Conservation (phyloP, 495 filamentous ascomycete genomes). For the Sordaria brevicollis region DNA sequence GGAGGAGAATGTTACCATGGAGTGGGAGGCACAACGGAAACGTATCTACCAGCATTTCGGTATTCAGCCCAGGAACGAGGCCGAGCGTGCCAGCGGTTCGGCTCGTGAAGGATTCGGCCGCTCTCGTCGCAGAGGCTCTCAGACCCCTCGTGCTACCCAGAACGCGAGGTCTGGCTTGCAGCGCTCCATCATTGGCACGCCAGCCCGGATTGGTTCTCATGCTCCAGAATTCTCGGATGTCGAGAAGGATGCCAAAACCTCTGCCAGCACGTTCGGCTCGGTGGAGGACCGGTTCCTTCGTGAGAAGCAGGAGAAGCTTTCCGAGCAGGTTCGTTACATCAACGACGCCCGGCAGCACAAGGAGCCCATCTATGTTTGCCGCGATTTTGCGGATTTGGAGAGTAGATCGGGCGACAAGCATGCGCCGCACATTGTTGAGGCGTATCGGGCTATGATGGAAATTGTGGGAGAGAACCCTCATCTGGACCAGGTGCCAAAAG, state of each 20-base stretch:
- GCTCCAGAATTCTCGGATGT: constrained; percentile 58
- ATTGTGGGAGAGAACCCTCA: constrained; percentile 59
- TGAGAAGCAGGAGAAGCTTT: constrained; percentile 70
- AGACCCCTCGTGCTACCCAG: constrained; percentile 42
- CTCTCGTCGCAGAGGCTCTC: constrained; percentile 39
- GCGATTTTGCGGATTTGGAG: constrained; percentile 64
- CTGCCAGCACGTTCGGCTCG: constrained; percentile 24
- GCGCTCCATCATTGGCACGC: constrained; percentile 75
- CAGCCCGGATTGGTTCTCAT: constrained; percentile 46
- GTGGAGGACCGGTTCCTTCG: constrained; percentile 62
- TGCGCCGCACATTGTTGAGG: constrained; percentile 58
- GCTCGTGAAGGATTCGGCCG: constrained; percentile 38
- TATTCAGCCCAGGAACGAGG: constrained; percentile 54
- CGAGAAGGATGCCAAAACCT: constrained; percentile 32
- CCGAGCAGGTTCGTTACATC: constrained; percentile 63
- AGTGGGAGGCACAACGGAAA: constrained; percentile 89
- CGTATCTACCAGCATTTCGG: constrained; percentile 95
- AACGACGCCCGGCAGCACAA: constrained; percentile 61
- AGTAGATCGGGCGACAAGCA: constrained; percentile 52
- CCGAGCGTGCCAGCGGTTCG: constrained; percentile 41
- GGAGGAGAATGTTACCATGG: constrained; percentile 86
- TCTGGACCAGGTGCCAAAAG: constrained; percentile 46
- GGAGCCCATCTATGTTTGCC: constrained; percentile 54
- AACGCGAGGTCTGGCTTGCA: constrained; percentile 65
- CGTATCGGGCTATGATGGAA: constrained; percentile 66